These are phyloP conservation scores for Trichothecium sympodiale DNA, from an alignment of 2,329 filamentous ascomycete genomes.

Conservation along the genomic window DNA sequence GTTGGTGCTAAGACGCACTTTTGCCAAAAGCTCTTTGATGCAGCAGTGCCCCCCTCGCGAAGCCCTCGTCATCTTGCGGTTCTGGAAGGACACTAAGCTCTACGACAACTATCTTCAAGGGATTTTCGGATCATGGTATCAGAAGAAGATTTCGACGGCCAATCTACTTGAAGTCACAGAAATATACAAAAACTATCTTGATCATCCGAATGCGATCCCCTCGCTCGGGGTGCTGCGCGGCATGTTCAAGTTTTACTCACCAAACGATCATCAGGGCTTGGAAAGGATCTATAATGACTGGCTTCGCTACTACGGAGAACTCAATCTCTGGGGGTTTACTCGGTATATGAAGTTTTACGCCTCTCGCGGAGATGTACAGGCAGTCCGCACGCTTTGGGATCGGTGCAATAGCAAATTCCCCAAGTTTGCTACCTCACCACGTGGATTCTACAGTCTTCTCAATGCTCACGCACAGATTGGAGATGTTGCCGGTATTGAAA, in stretches of 20 bases:
- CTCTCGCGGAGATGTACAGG: slow-evolving; percentile 31
- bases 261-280: slow-evolving; percentile 27
- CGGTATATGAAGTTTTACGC: slow-evolving; percentile 40
- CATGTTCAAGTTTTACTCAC: slow-evolving; percentile 32
- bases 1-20: slow-evolving; percentile 15
- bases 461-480: slow-evolving; percentile 61
- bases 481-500: slow-evolving; percentile 46
- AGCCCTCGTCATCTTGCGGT: slow-evolving; percentile 26
- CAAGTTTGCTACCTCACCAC: slow-evolving; percentile 18
- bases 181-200: slow-evolving; percentile 35
- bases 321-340: slow-evolving; percentile 34
- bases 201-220: slow-evolving; percentile 25
- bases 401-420: slow-evolving; percentile 27
- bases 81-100: slow-evolving; percentile 23
- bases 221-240: slow-evolving; percentile 26
- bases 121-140: slow-evolving; percentile 18
- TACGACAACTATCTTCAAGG: slow-evolving; percentile 33
- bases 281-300: slow-evolving; percentile 39
- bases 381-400: slow-evolving; percentile 33
- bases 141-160: slow-evolving; percentile 14
- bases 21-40: slow-evolving; percentile 19
- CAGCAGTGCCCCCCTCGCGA: slow-evolving; percentile 21
- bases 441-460: slow-evolving; percentile 47
- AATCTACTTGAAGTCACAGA: slow-evolving; percentile 22
- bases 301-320: slow-evolving; percentile 24